Percentiles rank a stretch among this genome's conserved stretches.
These are phyloP conservation scores for Trametes elegans DNA, from an alignment of 768 basidiomycete genomes.

Conservation along the genomic window DNA sequence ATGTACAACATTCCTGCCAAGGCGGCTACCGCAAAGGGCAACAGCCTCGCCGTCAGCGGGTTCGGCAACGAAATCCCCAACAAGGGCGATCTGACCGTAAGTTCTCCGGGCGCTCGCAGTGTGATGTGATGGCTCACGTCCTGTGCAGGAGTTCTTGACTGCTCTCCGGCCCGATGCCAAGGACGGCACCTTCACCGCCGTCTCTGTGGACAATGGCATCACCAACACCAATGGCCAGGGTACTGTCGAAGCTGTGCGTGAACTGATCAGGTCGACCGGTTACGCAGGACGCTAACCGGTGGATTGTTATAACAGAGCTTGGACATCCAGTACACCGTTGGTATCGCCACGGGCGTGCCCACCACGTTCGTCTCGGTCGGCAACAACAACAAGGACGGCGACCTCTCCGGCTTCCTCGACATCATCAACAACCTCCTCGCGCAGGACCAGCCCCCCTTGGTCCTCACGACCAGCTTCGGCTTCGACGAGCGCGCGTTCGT, in stretches of 20 bases:
- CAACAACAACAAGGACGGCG: conserved; percentile 17
- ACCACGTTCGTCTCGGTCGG: conserved; percentile 28
- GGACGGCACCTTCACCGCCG: conserved; percentile 23
- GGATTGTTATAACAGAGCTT: conserved; percentile 18
- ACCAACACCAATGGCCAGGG: conserved; percentile 48
- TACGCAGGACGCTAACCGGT: neutral
- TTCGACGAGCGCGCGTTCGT: conserved; percentile 25
- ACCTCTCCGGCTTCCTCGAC: conserved; percentile 25
- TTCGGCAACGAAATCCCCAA: conserved; percentile 25
- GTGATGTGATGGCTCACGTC: conserved; percentile 29
- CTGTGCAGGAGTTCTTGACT: conserved; percentile 46
- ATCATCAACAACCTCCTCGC: conserved; percentile 27
- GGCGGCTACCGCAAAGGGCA: conserved; percentile 13
- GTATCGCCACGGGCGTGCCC: conserved; percentile 29
- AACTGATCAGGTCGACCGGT: neutral
- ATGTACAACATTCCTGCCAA: conserved; percentile 26
- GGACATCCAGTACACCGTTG: conserved; percentile 29
- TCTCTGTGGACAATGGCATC: conserved; percentile 29
- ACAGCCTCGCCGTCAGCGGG: conserved; percentile 24
- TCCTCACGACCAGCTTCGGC: conserved; percentile 31
- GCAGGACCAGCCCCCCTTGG: conserved; percentile 25
- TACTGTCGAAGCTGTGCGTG: conserved; percentile 58
- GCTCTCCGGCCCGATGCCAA: conserved; percentile 47
- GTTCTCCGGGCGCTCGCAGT: neutral
- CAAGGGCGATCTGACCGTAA: conserved; percentile 20